Evolutionary conservation across 2,329 filamentous ascomycete genomes (phyloP).

Genomic region (Rhexocercosporidium sp.): DNA sequence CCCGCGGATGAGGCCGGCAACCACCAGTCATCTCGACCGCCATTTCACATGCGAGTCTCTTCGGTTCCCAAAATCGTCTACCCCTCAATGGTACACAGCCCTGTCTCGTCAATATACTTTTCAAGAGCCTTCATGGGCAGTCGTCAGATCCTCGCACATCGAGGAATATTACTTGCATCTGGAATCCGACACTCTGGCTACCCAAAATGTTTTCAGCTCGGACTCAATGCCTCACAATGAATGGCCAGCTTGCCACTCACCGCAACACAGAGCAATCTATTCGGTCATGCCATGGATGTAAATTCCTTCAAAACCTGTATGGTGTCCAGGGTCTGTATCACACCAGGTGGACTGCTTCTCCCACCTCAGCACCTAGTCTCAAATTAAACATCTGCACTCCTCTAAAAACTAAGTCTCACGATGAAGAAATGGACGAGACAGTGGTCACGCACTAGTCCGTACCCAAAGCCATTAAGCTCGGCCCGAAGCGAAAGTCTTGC

Average conservation of each 20-base stretch:
- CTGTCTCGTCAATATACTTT: neutral
- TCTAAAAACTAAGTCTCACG: neutral
- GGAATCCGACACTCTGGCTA: neutral
- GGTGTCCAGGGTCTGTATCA: neutral
- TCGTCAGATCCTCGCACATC: neutral
- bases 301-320: no score
- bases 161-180: neutral
- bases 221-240: neutral
- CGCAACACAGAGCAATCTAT: neutral
- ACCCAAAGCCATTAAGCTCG: neutral
- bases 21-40: neutral
- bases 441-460: neutral
- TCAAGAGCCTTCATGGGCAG: neutral
- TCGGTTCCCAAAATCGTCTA: neutral
- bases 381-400: neutral
- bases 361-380: neutral
- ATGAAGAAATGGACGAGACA: neutral
- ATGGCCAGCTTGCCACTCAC: neutral
- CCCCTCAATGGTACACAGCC: neutral
- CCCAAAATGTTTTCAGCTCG: neutral
- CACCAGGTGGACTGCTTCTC: neutral
- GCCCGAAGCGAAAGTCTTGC: neutral
- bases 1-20: neutral
- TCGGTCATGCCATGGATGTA: neutral
- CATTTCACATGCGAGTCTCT: neutral